phyloP scores from a whole-genome alignment of 768 basidiomycete species.

The Mycena floridula region DNA sequence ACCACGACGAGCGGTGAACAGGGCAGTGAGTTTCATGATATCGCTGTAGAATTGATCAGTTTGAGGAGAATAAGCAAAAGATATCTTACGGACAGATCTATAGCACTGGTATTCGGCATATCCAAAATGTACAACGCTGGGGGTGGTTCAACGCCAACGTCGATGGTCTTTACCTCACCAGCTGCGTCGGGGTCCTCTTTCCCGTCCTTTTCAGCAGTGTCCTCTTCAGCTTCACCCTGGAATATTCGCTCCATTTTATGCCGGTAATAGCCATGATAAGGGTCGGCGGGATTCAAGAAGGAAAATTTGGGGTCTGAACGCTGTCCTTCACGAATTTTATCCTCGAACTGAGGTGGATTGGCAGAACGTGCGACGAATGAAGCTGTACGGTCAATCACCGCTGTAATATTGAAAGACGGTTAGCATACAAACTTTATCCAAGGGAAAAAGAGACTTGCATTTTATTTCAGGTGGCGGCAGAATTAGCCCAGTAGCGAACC shows the following conservation, averaged over 20 bases:
- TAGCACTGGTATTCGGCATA: conserved; percentile 78
- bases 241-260: conserved; percentile 82
- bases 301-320: conserved; percentile 97
- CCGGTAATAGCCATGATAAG: conserved; percentile 98
- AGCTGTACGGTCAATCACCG: conserved; percentile 94
- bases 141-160: conserved; percentile 73
- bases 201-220: conserved; percentile 37
- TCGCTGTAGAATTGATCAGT: conserved; percentile 48
- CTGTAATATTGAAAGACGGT: conserved; percentile 30
- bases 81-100: conserved; percentile 89
- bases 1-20: conserved; percentile 92
- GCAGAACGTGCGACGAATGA: conserved; percentile 88
- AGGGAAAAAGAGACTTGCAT: conserved; percentile 41
- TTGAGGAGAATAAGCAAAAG: conserved; percentile 1
- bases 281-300: conserved; percentile 94
- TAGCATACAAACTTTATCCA: conserved; percentile 5
- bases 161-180: conserved; percentile 38
- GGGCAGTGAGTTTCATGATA: conserved; percentile 91
- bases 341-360: conserved; percentile 89
- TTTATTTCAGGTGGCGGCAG: conserved; percentile 96
- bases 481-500: conserved; percentile 84
- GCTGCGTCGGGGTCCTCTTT: conserved; percentile 23
- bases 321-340: conserved; percentile 95
- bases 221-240: conserved; percentile 70
- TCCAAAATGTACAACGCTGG: conserved; percentile 78